Conservation (phyloP, 108 stramenopile genomes). For the Cyclotella sp. region DNA sequence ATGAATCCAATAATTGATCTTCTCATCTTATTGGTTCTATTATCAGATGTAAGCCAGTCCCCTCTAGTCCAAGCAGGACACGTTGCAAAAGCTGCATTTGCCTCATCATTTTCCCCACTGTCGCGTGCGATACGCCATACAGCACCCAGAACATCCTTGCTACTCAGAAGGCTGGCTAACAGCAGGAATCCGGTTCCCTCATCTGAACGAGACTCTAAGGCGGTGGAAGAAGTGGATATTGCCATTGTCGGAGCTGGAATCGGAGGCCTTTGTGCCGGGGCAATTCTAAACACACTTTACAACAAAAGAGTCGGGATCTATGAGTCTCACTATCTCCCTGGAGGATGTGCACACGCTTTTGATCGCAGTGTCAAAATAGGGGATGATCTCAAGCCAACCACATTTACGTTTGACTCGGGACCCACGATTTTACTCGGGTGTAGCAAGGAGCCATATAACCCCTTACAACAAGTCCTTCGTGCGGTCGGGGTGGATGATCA, state of each 20-base stretch:
- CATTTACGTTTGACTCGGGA: conserved; percentile 90
- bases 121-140: background rate
- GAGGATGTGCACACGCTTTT: conserved; percentile 94
- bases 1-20: no score
- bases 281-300: conserved; percentile 84
- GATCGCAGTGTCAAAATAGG: conserved; percentile 49
- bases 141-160: background rate
- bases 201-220: background rate
- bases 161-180: no score
- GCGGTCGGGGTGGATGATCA: conserved; percentile 70
- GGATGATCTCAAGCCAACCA: conserved; percentile 12
- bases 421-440: conserved; percentile 91
- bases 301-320: conserved; percentile 83
- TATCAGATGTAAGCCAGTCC: no score
- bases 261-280: conserved; percentile 91
- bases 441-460: conserved; percentile 73
- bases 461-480: conserved; percentile 89
- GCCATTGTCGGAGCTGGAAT: conserved; percentile 90
- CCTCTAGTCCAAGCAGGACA: no score
- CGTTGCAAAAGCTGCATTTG: no score
- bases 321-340: conserved; percentile 91
- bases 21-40: no score
- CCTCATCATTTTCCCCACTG: no score
- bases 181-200: background rate
- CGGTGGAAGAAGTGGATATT: conserved; percentile 67